phyloP scores from a whole-genome alignment of 2,329 filamentous ascomycete species.

The Aspergillus tanneri region DNA sequence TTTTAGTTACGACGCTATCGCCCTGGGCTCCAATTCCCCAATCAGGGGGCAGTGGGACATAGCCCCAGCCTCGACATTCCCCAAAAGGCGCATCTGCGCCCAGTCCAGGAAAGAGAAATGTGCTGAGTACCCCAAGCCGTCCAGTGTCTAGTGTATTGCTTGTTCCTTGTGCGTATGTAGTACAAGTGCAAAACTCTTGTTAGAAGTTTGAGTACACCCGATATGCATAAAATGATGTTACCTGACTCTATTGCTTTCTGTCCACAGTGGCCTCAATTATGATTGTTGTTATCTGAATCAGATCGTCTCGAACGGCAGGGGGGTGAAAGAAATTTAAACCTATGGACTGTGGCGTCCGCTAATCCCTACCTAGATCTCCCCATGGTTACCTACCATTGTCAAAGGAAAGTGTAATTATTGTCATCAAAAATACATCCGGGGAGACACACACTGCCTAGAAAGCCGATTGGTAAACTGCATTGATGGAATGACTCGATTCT shows the following conservation, averaged over 20 bases:
- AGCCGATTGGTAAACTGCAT: too few species aligned
- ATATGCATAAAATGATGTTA: neutral
- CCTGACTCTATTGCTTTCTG: neutral
- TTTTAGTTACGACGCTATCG: neutral
- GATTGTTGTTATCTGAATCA: neutral
- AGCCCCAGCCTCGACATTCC: neutral
- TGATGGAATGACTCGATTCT: too few species aligned
- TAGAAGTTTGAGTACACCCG: neutral
- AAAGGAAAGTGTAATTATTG: too few species aligned
- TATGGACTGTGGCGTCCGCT: too few species aligned
- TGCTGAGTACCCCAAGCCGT: neutral
- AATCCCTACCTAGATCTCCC: too few species aligned
- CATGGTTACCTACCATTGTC: too few species aligned
- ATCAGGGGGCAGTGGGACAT: neutral
- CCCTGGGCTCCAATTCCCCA: neutral
- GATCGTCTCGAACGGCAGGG: too few species aligned
- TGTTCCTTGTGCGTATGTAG: too few species aligned
- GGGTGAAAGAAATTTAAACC: too few species aligned
- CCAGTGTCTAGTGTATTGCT: too few species aligned
- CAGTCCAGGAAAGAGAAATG: neutral
- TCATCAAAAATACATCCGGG: too few species aligned
- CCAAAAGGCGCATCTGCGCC: neutral
- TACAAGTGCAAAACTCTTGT: neutral
- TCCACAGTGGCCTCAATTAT: neutral
- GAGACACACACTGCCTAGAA: too few species aligned